Base-by-base conservation (phyloP, 2,329 filamentous ascomycete genomes). In the Didymella exigua region DNA sequence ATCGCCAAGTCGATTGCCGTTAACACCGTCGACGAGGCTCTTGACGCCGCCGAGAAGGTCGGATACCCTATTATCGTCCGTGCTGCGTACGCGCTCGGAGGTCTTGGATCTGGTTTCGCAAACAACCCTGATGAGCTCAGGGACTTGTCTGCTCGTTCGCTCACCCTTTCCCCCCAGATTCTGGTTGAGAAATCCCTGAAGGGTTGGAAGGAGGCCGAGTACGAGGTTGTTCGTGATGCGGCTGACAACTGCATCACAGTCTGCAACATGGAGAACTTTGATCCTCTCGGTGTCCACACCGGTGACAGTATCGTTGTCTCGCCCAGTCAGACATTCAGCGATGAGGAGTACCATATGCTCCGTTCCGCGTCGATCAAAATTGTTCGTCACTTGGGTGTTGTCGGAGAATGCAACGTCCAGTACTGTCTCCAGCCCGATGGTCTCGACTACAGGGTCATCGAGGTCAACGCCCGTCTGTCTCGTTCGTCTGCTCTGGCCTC, bases 261-360 rank as follows among this genome's bases (percentile, higher is more conserved):
- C 67, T 98, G 93, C 84, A 98, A 96, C 81, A 96, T 96, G 91
- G 91, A 96, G 78, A 98, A 98, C 84, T 98, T 98, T 70, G 95
- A 98, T 73, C 95, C 95, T 62, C 86, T 99, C 31, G 95, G 95
- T 71, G 96, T 96, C 51, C 95, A 99, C 79, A 99, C 95, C 41
- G 95, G 95, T 79, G 95, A 99, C 82, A 97, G 93, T 69, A 99
- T 99, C 69, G 95, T 99, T 60, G 93, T 98, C 57, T 95, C 95
- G 34, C 95, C 95, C 44, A 95, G 90, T 79, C 95, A 99, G 80
- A 99, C 95, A 21, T 82, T 99, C 71, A 96, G 90, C 71, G 95
- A 99, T 69, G 95, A 98, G 81, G 95, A 99, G 78, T 99, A 98
- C 77, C 93, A 99, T 82, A 98, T 99, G 95, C 90, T 99, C 67